phyloP scores from a whole-genome alignment of 345 rosid species.

The Noccaea caerulescens region DNA sequence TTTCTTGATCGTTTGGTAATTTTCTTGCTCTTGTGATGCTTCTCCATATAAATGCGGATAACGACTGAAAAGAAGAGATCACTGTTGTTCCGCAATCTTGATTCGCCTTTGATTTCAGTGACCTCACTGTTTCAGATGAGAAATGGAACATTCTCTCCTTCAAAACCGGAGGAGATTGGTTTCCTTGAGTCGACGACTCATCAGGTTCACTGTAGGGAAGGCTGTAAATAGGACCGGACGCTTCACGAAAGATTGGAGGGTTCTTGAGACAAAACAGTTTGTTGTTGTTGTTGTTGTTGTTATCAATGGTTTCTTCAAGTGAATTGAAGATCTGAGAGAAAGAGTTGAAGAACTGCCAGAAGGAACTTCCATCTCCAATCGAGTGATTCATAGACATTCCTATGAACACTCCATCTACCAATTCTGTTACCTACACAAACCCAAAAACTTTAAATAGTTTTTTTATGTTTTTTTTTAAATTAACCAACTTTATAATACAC shows the following conservation, averaged over 20 bases:
- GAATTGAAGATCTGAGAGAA: constrained; percentile 68
- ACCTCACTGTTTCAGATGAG: constrained; percentile 54
- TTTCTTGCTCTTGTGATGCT: constrained; percentile 56
- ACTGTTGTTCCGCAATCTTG: constrained; percentile 49
- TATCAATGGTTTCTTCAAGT: constrained; percentile 21
- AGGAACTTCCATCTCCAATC: constrained; percentile 70
- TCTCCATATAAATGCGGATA: constrained; percentile 63
- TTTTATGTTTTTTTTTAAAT: too few relatives aligned
- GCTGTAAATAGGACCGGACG: constrained; percentile 37
- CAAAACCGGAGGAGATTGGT: constrained; percentile 50
- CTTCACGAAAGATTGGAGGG: constrained; percentile 57
- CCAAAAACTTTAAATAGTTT: too few relatives aligned
- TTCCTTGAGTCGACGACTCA: constrained; percentile 25
- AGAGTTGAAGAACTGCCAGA: constrained; percentile 70
- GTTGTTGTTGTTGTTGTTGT: neutral
- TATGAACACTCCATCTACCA: constrained; percentile 70
- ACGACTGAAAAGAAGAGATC: constrained; percentile 72
- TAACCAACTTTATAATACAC: too few relatives aligned
- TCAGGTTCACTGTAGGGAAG: constrained; percentile 53
- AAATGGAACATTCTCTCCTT: constrained; percentile 67
- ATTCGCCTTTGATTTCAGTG: constrained; percentile 64
- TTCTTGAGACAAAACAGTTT: constrained; percentile 42
- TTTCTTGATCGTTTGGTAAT: constrained; percentile 44
- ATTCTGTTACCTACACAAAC: constrained; percentile 58
- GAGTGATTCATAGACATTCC: constrained; percentile 70